phyloP scores from a whole-genome alignment of 306 rosid species.

The Castanea sativa region DNA sequence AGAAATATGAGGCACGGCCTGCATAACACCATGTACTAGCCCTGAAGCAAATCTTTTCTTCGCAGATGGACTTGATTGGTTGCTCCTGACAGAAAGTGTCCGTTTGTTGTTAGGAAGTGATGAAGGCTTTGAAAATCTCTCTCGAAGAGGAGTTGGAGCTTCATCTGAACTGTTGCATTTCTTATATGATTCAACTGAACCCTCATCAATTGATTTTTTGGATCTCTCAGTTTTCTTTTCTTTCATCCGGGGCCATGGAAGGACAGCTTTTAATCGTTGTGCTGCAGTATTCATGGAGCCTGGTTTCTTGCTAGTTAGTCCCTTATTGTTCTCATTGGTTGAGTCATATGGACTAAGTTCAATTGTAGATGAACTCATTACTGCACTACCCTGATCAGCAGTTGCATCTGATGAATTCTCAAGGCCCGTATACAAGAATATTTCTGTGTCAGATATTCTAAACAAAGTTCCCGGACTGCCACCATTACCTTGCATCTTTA shows the following conservation, averaged over 20 bases:
- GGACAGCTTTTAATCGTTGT: constrained; percentile 53
- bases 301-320: constrained; percentile 44
- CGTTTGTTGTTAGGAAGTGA: constrained; percentile 69
- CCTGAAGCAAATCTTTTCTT: constrained; percentile 91
- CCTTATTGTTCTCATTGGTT: constrained; percentile 31
- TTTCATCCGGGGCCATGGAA: constrained; percentile 65
- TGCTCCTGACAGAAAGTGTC: constrained; percentile 81
- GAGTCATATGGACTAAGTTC: constrained; percentile 42
- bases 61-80: constrained; percentile 92
- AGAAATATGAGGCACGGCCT: constrained; percentile 33
- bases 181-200: constrained; percentile 50
- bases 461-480: constrained; percentile 91
- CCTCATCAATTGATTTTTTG: constrained; percentile 41
- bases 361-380: constrained; percentile 51
- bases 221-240: constrained; percentile 41
- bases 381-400: constrained; percentile 45
- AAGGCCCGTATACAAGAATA: constrained; percentile 73
- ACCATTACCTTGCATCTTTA: constrained; percentile 72
- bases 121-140: constrained; percentile 67
- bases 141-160: constrained; percentile 69
- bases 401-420: constrained; percentile 49
- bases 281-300: constrained; percentile 72
- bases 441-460: constrained; percentile 72
- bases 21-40: constrained; percentile 60
- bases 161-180: constrained; percentile 46